These are phyloP conservation scores for Colletotrichum filicis DNA, from an alignment of 2,329 filamentous ascomycete genomes.

Conservation along the genomic window DNA sequence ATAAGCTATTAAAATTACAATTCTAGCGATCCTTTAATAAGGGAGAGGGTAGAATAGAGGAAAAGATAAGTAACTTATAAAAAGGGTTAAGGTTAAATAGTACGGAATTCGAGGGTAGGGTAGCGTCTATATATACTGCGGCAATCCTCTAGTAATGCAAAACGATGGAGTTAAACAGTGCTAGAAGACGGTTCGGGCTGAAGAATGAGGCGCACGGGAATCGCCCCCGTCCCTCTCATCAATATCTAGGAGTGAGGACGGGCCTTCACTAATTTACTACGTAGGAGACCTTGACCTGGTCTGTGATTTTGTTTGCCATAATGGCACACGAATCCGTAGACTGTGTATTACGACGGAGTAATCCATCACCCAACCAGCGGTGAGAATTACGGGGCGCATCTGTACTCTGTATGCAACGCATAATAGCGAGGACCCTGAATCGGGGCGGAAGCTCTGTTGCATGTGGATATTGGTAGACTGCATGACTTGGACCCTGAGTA, in stretches of 20 bases:
- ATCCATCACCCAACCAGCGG: slow-evolving; percentile 25
- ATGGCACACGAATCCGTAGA: not conserved
- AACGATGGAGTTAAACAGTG: no score
- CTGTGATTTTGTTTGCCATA: slow-evolving; percentile 5
- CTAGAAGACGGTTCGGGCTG: slow-evolving; percentile 33
- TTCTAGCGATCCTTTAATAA: no score
- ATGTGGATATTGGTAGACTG: slow-evolving; percentile 10
- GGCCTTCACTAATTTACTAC: slow-evolving; percentile 10
- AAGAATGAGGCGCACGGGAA: slow-evolving; percentile 26
- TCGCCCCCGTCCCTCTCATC: slow-evolving; percentile 9
- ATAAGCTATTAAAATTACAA: no score
- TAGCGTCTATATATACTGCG: no score
- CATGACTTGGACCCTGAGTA: slow-evolving; percentile 33
- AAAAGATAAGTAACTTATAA: no score
- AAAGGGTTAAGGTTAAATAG: no score
- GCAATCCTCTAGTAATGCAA: no score
- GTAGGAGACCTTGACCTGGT: slow-evolving; percentile 18
- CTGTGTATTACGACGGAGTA: not conserved
- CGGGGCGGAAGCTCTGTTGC: not conserved
- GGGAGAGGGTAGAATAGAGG: no score
- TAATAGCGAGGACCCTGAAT: slow-evolving; percentile 30
- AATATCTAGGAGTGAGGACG: slow-evolving; percentile 12
- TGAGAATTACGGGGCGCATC: slow-evolving; percentile 6
- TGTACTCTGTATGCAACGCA: not conserved
- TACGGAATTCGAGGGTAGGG: no score